Base-by-base conservation (phyloP, 2,329 filamentous ascomycete genomes). In the Pseudogymnoascus sp. region DNA sequence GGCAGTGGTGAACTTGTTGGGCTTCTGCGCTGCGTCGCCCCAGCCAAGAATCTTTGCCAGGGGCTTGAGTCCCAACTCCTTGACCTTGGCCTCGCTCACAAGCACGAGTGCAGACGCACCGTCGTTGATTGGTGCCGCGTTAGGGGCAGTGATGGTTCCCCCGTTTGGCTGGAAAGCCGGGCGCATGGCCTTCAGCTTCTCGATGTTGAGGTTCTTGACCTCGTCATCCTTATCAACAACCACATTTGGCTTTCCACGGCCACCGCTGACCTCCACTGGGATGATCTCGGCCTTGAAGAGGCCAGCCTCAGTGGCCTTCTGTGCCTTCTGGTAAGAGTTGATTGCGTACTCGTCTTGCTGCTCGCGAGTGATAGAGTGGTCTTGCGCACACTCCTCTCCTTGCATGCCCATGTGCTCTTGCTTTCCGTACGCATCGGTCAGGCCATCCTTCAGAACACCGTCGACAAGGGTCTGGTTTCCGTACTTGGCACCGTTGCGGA, bases 21-120 rank as follows among this genome's bases (percentile, higher is more conserved):
- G 93, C 72, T 90, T 86, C 67, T 95, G 87, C 65, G 89, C 94
- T 62, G 94, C 93, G 73, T 99, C 94, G 69, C 87, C 94, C 94
- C 94, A 99, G 70, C 94, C 94, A 64, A 94, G 87, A 71, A 99
- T 97, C 83, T 95, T 96, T 73, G 91, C 94, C 65, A 99, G 82
- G 62, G 94, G 94, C 77, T 89, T 97, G 67, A 97, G 81, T 71
- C 86, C 86, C 67, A 97, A 87, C 78, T 94, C 87, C 81, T 96
- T 92, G 71, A 99, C 81, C 78, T 95, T 96, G 63, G 88, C 88
- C 80, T 97, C 93, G 41, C 92, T 97, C 69, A 95, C 91, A 66
- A 99, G 88, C 63, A 99, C 90, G 63, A 97, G 79, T 63, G 94
- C 94, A 20, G 92, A 88, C 60, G 92, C 93, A 67, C 94, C 94